Conservation (phyloP, 306 rosid genomes). For the Dalbergia oliveri region DNA sequence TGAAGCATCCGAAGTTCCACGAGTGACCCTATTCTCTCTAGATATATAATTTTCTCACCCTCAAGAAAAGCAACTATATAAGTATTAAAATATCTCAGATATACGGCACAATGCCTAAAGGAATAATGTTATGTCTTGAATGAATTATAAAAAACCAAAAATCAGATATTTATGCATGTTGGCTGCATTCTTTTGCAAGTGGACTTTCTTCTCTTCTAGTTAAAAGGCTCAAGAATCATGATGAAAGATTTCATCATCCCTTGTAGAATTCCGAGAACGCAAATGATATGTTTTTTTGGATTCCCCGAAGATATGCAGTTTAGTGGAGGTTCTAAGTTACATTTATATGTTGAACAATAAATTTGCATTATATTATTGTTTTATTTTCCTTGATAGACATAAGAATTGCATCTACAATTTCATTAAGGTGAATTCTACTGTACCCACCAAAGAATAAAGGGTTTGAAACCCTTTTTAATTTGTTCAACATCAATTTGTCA, state of each 20-base stretch:
- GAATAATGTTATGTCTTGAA: constrained; percentile 24
- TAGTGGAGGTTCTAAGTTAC: background rate
- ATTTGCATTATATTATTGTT: background rate
- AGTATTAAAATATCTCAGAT: background rate
- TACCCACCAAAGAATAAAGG: no score
- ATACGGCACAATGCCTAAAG: constrained; percentile 1
- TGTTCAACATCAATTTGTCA: no score
- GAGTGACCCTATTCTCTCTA: background rate
- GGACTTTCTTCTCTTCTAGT: no score
- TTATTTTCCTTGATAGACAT: background rate
- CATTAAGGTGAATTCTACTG: no score
- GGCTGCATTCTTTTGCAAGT: constrained; percentile 22
- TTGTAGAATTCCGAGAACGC: constrained; percentile 3
- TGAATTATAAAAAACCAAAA: constrained; percentile 34
- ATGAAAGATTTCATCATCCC: constrained; percentile 1
- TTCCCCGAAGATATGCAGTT: background rate
- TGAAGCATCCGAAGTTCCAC: background rate
- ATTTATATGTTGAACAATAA: background rate
- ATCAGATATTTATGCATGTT: constrained; percentile 1
- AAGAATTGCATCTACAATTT: background rate
- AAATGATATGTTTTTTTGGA: background rate
- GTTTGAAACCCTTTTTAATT: no score
- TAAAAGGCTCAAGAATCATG: constrained; percentile 24
- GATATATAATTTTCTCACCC: constrained; percentile 1
- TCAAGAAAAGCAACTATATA: background rate